Evolutionary conservation across 495 filamentous ascomycete genomes (phyloP), one percentile per base, ranked within the genome.

Genomic region (Arthonia radiata): DNA sequence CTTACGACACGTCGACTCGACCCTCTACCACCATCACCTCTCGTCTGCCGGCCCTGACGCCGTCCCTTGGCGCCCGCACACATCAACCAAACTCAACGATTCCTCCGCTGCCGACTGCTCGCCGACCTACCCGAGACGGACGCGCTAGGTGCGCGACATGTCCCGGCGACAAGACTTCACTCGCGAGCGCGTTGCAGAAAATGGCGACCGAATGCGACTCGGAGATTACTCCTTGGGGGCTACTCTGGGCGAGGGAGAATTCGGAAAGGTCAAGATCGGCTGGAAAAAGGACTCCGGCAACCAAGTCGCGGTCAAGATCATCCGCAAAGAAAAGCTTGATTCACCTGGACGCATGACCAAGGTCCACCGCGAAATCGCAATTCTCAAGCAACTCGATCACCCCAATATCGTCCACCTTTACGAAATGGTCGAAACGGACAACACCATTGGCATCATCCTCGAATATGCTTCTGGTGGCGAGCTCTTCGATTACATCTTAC

Each of bases 221-320:
- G 89, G 86, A 19, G 77, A 90, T 15, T 99, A 92, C 42, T 78
- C 86, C 31, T 57, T 99, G 5, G 86, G 86, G 3, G 80, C 91
- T 38, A 93, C 83, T n/a, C 69, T 99, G 15, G 86, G 86, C 26
- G 86, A 94, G 53, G 86, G 86, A 17, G 86, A 99, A 41, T 99
- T 99, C 44, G 86, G 86, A 28, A 99, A 99, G 43, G 86, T 99
- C 38, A 94, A 93, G 48, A 62, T 99, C 39, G 86, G 86, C n/a
- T 99, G 89, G 86, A 94, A 91, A 50, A 69, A 73, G 43, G 82
- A 92, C 47, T 80, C 79, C 15, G 81, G 73, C 31, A 71, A 91
- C 24, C 61, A 71, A 50, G 86, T 99, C 32, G 86, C 86, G 33
- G 91, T 99, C 54, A 99, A 99, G 48, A 71, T 99, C 34, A 94